Percentiles rank a stretch among this genome's conserved stretches.
Conservation (phyloP, 148 eudicot genomes). For the Rhododendron williamsianum region DNA sequence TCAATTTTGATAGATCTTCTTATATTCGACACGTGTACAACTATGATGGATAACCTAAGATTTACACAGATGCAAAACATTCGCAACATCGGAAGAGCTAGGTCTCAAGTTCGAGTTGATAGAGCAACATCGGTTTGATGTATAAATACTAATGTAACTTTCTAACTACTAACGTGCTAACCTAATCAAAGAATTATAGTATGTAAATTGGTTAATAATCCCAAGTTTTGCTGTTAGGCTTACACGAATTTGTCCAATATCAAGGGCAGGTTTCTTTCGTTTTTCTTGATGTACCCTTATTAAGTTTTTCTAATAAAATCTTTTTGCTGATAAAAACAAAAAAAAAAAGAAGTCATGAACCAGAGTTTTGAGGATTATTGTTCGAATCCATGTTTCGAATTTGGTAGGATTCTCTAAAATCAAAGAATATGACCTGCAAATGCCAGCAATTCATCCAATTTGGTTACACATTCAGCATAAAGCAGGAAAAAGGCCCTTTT, state of each 20-base stretch:
- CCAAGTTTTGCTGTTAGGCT: not conserved
- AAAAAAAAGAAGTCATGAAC: not conserved
- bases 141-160: not conserved
- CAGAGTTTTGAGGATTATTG: not conserved
- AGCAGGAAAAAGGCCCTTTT: not conserved
- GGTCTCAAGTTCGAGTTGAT: not conserved
- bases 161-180: not conserved
- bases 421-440: not conserved
- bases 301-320: too few relatives aligned
- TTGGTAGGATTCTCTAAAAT: not conserved
- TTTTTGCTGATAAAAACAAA: too few relatives aligned
- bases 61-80: not conserved
- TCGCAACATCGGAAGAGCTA: not conserved
- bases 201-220: not conserved
- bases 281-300: too few relatives aligned
- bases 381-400: not conserved
- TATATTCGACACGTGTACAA: not conserved
- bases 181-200: not conserved
- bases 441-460: not conserved
- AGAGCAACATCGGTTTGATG: not conserved
- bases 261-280: too few relatives aligned
- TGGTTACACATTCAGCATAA: not conserved
- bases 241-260: not conserved
- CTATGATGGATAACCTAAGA: not conserved
- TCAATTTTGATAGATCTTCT: constrained; percentile 4